A percentile compares a stretch with the other conserved stretches of the same genome.
Evolutionary conservation across 2,329 filamentous ascomycete genomes (phyloP).

Genomic region (Colletotrichum eremochloae): DNA sequence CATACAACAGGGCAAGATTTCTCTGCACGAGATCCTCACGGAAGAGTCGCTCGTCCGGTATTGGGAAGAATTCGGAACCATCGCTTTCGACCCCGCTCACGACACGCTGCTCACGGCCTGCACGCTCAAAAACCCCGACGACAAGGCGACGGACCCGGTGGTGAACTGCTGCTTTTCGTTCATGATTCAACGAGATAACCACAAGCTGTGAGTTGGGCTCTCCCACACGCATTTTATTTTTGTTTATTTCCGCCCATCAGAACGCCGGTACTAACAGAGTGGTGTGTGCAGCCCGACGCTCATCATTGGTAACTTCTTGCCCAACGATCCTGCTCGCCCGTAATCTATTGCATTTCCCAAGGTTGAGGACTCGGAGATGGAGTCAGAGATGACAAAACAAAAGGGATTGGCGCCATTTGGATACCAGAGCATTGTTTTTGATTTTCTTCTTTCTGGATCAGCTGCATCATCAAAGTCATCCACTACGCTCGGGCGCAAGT

Average conservation of each 20-base stretch:
- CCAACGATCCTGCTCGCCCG: constrained; percentile 73
- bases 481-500: not conserved
- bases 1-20: constrained; percentile 82
- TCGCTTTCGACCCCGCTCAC: constrained; percentile 93
- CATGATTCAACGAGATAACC: constrained; percentile 92
- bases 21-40: constrained; percentile 94
- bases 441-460: not conserved
- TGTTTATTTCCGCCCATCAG: no score
- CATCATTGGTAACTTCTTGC: constrained; percentile 97
- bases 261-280: constrained; percentile 49
- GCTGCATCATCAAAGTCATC: constrained; percentile 1
- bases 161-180: constrained; percentile 98
- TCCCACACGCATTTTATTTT: not conserved
- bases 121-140: constrained; percentile 84
- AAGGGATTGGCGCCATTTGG: constrained; percentile 33
- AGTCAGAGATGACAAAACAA: constrained; percentile 15
- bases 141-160: constrained; percentile 76
- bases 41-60: constrained; percentile 96
- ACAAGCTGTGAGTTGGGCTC: constrained; percentile 84
- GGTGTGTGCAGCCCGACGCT: constrained; percentile 79
- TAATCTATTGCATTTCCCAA: constrained; percentile 55
- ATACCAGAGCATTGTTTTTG: constrained; percentile 38
- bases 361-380: not conserved
- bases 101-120: constrained; percentile 97
- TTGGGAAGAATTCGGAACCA: constrained; percentile 99